Evolutionary conservation across 192 early-diverging fungal genomes (phyloP).

Genomic region (Podila epicladia): DNA sequence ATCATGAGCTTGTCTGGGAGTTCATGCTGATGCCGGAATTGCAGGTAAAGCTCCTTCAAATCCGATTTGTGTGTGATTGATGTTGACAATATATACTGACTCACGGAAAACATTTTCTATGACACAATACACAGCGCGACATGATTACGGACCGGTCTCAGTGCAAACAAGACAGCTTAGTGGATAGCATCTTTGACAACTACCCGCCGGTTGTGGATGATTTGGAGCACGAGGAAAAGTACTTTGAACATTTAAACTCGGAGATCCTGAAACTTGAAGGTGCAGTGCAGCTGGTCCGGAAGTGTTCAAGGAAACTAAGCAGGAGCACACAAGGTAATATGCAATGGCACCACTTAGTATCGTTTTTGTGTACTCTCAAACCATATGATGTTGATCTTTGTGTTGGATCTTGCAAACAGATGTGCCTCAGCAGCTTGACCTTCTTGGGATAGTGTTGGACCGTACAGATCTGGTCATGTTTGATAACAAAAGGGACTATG

Average conservation of each 20-base stretch:
- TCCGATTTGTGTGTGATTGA: too few species aligned
- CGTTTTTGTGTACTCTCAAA: background rate
- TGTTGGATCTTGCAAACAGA: conserved; percentile 15
- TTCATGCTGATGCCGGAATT: conserved; percentile 56
- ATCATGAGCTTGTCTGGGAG: conserved; percentile 55
- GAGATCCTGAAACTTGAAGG: conserved; percentile 42
- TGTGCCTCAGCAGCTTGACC: conserved; percentile 41
- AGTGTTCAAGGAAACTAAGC: conserved; percentile 25
- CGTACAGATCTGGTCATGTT: conserved; percentile 18
- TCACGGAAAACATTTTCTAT: background rate
- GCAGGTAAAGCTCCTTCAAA: conserved; percentile 19
- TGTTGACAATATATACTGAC: background rate
- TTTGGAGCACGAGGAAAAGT: conserved; percentile 54
- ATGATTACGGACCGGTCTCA: conserved; percentile 46
- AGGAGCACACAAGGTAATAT: conserved; percentile 42
- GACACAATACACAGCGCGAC: conserved; percentile 27
- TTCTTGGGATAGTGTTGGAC: conserved; percentile 20
- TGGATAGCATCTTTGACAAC: conserved; percentile 54
- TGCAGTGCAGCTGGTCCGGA: conserved; percentile 28
- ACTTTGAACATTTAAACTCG: conserved; percentile 47
- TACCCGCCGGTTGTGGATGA: conserved; percentile 29
- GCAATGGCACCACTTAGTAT: background rate
- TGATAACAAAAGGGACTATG: conserved; percentile 26
- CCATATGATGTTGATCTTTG: background rate
- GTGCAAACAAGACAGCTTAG: conserved; percentile 47